A percentile compares a stretch with the other conserved stretches of the same genome.
These are phyloP conservation scores for Vigna angularis DNA, from an alignment of 306 rosid genomes.

Conservation along the genomic window DNA sequence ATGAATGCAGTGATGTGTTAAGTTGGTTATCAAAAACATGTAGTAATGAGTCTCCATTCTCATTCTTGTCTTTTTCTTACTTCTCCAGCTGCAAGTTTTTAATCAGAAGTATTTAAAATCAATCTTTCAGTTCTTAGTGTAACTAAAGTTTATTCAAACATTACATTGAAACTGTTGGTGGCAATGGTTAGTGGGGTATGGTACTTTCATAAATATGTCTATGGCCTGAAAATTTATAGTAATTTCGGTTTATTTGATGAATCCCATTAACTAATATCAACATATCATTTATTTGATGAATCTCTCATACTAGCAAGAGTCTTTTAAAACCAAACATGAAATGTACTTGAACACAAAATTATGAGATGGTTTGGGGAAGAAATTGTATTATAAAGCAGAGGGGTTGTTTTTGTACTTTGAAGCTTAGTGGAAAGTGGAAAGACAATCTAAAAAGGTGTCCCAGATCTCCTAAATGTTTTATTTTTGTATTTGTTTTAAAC, in stretches of 20 bases:
- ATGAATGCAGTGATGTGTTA: neutral
- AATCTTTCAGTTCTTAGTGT: neutral
- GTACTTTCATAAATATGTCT: neutral
- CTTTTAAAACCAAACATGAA: neutral
- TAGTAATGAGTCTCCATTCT: conserved; percentile 14
- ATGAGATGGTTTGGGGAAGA: conserved; percentile 3
- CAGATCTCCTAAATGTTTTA: conserved; percentile 31
- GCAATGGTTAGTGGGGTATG: conserved; percentile 5
- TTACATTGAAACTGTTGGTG: conserved; percentile 16
- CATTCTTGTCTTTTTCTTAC: conserved; percentile 26
- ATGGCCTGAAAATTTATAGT: neutral
- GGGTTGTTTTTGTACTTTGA: conserved; percentile 13
- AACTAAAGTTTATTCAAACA: conserved; percentile 10
- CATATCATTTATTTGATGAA: neutral
- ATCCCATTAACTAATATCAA: no score
- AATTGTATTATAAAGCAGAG: neutral
- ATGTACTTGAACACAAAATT: neutral
- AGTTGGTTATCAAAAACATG: neutral
- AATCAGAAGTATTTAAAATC: conserved; percentile 12
- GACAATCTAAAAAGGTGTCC: neutral
- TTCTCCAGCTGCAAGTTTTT: conserved; percentile 3
- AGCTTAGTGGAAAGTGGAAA: neutral
- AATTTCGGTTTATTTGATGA: neutral
- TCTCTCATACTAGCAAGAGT: neutral
- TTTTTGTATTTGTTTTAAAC: no score